Conservation (phyloP, 495 filamentous ascomycete genomes). For the Xylaria venustula region DNA sequence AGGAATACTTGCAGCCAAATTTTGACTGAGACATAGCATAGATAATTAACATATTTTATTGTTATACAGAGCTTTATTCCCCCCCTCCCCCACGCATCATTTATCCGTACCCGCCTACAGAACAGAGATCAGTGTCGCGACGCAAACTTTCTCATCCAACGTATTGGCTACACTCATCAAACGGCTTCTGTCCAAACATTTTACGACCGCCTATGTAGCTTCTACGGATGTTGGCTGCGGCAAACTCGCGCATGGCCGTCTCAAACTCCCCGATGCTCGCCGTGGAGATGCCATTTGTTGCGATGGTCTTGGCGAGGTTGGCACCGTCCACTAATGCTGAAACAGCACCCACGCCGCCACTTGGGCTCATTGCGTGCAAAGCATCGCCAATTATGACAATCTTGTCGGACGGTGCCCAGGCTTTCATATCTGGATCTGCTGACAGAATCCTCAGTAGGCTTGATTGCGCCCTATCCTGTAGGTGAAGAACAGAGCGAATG, state of each 20-base stretch:
- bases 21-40: no score
- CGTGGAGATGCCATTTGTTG: neutral
- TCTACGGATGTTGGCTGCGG: neutral
- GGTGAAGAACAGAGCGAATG: neutral
- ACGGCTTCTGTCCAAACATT: constrained; percentile 2
- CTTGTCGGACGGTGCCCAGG: neutral
- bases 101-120: no score
- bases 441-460: neutral
- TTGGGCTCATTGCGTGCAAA: neutral
- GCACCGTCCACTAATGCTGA: neutral
- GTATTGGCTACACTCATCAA: neutral
- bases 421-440: neutral
- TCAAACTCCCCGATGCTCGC: neutral
- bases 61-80: no score
- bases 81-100: no score
- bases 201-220: neutral
- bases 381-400: neutral
- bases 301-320: neutral
- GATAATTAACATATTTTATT: no score
- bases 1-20: no score
- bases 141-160: neutral
- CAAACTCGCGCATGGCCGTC: neutral
- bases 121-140: no score
- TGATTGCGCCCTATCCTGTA: neutral
- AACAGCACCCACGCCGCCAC: neutral